Evolutionary conservation across 176 grass and related monocot genomes (phyloP).

Genomic region (Urochloa ruziziensis): DNA sequence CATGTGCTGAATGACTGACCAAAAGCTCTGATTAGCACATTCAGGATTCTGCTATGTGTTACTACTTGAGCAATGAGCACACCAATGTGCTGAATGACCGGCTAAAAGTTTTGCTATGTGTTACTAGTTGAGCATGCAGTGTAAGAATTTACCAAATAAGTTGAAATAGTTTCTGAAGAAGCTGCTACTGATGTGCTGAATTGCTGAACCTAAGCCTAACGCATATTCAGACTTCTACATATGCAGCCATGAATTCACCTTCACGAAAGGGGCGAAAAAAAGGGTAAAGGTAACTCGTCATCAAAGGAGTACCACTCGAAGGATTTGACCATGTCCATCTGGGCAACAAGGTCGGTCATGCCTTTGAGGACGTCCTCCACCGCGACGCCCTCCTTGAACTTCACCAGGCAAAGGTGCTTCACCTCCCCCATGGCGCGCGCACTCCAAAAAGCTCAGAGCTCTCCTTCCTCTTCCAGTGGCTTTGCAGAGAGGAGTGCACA

Average conservation of each 20-base stretch:
- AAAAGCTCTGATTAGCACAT: neutral
- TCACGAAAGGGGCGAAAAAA: neutral
- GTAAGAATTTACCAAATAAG: neutral
- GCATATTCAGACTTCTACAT: neutral
- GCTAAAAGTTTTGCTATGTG: neutral
- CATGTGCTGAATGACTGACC: neutral
- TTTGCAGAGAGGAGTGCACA: neutral
- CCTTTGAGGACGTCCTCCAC: slow-evolving; percentile 49
- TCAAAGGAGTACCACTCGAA: slow-evolving; percentile 63
- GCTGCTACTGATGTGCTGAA: neutral
- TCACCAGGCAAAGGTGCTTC: slow-evolving; percentile 58
- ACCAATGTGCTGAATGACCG: neutral
- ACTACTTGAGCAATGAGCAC: no score
- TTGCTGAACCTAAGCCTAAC: neutral
- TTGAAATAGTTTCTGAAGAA: neutral
- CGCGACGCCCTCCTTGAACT: slow-evolving; percentile 53
- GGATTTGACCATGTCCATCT: slow-evolving; percentile 51
- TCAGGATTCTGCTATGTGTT: neutral
- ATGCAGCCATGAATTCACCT: neutral
- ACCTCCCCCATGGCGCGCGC: slow-evolving; percentile 49
- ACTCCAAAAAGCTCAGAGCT: neutral
- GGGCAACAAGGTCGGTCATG: slow-evolving; percentile 42
- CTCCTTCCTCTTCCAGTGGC: neutral
- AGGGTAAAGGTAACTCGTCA: neutral
- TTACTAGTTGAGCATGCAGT: neutral